phyloP scores from a whole-genome alignment of 306 rosid genomes.

The Cucurbita pepo region DNA sequence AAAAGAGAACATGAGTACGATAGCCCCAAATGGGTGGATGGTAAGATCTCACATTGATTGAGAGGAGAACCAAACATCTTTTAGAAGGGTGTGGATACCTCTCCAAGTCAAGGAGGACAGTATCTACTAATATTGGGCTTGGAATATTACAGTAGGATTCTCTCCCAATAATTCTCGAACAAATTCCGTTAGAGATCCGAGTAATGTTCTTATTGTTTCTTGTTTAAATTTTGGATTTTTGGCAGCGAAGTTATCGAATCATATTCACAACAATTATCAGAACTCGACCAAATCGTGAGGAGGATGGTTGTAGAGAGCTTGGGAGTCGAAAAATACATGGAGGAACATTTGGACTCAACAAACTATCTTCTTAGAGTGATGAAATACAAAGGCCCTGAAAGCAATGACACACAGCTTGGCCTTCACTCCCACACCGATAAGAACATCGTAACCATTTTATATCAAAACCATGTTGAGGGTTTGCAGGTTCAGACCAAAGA shows the following conservation, averaged over 20 bases:
- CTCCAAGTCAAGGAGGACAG: too few species aligned
- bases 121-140: too few species aligned
- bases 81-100: too few species aligned
- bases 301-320: slow-evolving; percentile 63
- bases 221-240: not conserved
- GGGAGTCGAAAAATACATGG: slow-evolving; percentile 47
- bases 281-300: slow-evolving; percentile 43
- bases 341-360: slow-evolving; percentile 56
- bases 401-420: slow-evolving; percentile 32
- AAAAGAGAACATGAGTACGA: too few species aligned
- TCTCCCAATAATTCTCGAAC: too few species aligned
- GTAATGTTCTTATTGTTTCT: too few species aligned
- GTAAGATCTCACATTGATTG: too few species aligned
- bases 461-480: slow-evolving; percentile 53
- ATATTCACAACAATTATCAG: slow-evolving; percentile 32
- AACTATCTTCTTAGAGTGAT: slow-evolving; percentile 45
- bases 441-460: slow-evolving; percentile 46
- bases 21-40: too few species aligned
- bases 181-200: too few species aligned
- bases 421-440: slow-evolving; percentile 47
- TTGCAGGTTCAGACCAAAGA: slow-evolving; percentile 50
- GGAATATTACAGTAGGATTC: too few species aligned
- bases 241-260: slow-evolving; percentile 37
- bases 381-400: slow-evolving; percentile 57
- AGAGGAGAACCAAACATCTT: too few species aligned